These are phyloP conservation scores for Exserohilum rostratum DNA, from an alignment of 2,329 filamentous ascomycete genomes.

Conservation along the genomic window DNA sequence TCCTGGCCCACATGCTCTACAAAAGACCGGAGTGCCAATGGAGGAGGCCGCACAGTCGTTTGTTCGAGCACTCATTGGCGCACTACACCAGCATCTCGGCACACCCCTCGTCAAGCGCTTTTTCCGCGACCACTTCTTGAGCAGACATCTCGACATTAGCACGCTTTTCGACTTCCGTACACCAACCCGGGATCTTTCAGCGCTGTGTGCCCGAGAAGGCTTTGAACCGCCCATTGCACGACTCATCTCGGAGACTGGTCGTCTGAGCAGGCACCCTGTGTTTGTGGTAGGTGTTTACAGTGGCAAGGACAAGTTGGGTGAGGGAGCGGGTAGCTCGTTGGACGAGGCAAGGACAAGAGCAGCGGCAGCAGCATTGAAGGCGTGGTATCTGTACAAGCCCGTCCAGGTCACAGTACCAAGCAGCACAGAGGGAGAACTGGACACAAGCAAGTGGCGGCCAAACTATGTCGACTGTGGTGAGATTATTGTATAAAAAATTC, in stretches of 20 bases:
- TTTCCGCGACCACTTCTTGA: constrained; percentile 81
- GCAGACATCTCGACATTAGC: constrained; percentile 76
- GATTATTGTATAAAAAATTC: constrained; percentile 54
- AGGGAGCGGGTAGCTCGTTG: constrained; percentile 81
- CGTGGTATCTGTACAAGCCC: constrained; percentile 96
- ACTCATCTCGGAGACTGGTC: constrained; percentile 88
- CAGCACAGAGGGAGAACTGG: constrained; percentile 50
- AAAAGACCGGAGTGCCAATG: constrained; percentile 43
- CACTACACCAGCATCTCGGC: constrained; percentile 85
- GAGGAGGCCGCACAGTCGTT: constrained; percentile 74
- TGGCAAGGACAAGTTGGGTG: constrained; percentile 87
- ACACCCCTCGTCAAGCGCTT: constrained; percentile 80
- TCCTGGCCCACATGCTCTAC: constrained; percentile 31
- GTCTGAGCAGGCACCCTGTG: constrained; percentile 82
- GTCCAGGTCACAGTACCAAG: constrained; percentile 59
- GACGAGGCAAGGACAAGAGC: constrained; percentile 79
- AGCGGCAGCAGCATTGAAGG: constrained; percentile 82
- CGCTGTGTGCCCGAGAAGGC: constrained; percentile 84
- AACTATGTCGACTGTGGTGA: constrained; percentile 64
- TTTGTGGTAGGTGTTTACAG: constrained; percentile 95
- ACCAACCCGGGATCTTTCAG: constrained; percentile 81
- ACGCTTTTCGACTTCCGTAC: constrained; percentile 82
- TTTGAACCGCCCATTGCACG: constrained; percentile 88
- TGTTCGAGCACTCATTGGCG: constrained; percentile 81
- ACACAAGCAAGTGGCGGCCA: constrained; percentile 57